Evolutionary conservation across 2,329 filamentous ascomycete species (phyloP), one percentile per base, ranked within the genome.

Genomic region (Cladophialophora psammophila): DNA sequence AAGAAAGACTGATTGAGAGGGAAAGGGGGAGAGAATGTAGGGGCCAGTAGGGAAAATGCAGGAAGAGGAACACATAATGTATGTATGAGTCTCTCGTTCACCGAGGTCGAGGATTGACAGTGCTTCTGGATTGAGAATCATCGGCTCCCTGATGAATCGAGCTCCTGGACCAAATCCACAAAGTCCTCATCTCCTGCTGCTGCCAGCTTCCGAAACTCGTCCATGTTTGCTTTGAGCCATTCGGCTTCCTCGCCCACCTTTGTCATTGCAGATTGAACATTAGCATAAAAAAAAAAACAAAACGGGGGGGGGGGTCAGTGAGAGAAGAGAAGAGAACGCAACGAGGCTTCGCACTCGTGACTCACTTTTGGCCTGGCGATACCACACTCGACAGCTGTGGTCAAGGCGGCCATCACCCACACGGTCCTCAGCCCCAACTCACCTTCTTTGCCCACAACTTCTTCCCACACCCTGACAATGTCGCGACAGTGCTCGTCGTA

Each of bases 401-500:
- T 69, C 62, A 69, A 57, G 4, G 67, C 64, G 5, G 53, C 67
- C 34, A 69, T 18, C 7, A 69, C 59, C 64, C 67, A 67, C 7
- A 69, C 67, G 31, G 65, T 67, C 53, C 67, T 58, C n/a, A 67
- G 36, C 4, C 48, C 64, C 54, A 31, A 6, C 40, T 66, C 56
- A 3, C 32, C 56, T 34, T 57, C 64, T 18, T 38, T 57, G 13
- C 67, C 64, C 18, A 66, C 64, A 8, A 65, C 38, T 9, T 54
- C 36, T 12, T 59, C 64, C 67, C 67, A 69, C 1, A 55, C 42
- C 31, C 7, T 34, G 42, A 69, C 52, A 15, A 69, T 55, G 15
- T 69, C 67, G 4, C 62, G 61, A 36, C 64, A 65, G 38, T 69
- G 67, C 26, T 67, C 67, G 35, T 67, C 67, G 59, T 69, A 69